Conservation (phyloP, 2,329 filamentous ascomycete genomes). For the Gliomastix tumulicola region DNA sequence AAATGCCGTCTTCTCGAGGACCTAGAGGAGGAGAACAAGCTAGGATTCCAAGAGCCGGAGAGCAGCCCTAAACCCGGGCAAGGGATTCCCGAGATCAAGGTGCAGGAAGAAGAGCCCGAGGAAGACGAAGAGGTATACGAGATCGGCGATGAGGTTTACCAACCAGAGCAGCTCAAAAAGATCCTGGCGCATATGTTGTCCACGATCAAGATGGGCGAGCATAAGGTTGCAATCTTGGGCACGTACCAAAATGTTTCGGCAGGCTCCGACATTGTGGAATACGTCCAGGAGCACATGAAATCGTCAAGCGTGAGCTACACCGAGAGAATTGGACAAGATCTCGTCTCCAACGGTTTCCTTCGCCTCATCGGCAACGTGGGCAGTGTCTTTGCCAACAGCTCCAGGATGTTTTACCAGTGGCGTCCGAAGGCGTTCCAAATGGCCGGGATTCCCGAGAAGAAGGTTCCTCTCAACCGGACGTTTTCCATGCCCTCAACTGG, state of each 20-base stretch:
- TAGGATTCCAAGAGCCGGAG: constrained; percentile 87
- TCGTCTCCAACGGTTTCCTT: constrained; percentile 79
- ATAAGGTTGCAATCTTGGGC: constrained; percentile 91
- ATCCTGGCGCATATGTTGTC: constrained; percentile 81
- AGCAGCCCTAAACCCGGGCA: constrained; percentile 54
- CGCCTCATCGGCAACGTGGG: constrained; percentile 91
- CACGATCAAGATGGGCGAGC: constrained; percentile 79
- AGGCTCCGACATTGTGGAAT: constrained; percentile 91
- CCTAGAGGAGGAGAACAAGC: constrained; percentile 95
- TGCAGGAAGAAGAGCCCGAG: constrained; percentile 51
- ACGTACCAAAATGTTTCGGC: constrained; percentile 90
- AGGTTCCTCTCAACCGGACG: constrained; percentile 62
- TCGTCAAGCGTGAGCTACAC: constrained; percentile 82
- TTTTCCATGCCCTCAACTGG: constrained; percentile 63
- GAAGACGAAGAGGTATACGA: constrained; percentile 84
- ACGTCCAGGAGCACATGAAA: constrained; percentile 82
- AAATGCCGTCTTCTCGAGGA: constrained; percentile 96
- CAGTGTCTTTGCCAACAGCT: constrained; percentile 94
- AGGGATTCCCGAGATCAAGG: constrained; percentile 78
- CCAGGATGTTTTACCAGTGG: constrained; percentile 97
- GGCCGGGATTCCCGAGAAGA: constrained; percentile 84
- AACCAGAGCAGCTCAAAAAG: constrained; percentile 83
- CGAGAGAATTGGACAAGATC: constrained; percentile 89
- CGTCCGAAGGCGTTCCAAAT: constrained; percentile 84
- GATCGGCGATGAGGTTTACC: constrained; percentile 83